Percentiles rank a stretch among this genome's conserved stretches.
These are phyloP conservation scores for Melastoma candidum DNA, from an alignment of 441 rosid genomes.

Conservation along the genomic window DNA sequence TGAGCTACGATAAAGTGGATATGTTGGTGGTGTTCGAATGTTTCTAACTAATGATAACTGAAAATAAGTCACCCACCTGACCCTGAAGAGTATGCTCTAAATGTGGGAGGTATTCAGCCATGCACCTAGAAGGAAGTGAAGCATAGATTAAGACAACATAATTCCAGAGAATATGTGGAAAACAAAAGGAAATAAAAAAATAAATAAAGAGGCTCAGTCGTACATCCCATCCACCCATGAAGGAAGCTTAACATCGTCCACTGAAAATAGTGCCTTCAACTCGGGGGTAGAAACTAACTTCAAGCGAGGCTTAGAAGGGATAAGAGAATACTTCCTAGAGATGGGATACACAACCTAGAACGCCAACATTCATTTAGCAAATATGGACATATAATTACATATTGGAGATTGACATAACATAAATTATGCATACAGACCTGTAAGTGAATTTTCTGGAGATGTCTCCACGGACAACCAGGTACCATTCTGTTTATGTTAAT, in stretches of 20 bases:
- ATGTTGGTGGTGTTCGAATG: constrained; percentile 10
- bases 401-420: constrained; percentile 1
- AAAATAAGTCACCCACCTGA: constrained; percentile 42
- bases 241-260: constrained; percentile 91
- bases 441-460: constrained; percentile 73
- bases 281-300: constrained; percentile 64
- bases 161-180: background rate
- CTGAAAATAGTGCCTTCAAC: constrained; percentile 50
- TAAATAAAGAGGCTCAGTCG: constrained; percentile 10
- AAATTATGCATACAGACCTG: constrained; percentile 39
- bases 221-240: constrained; percentile 91
- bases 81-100: constrained; percentile 74
- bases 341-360: constrained; percentile 70
- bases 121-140: constrained; percentile 50
- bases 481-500: constrained; percentile 73
- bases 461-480: constrained; percentile 78
- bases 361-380: constrained; percentile 11
- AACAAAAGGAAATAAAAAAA: constrained; percentile 1
- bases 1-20: constrained; percentile 3
- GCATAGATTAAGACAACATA: constrained; percentile 1
- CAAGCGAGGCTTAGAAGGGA: constrained; percentile 77
- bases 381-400: background rate
- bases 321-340: constrained; percentile 52
- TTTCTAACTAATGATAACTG: constrained; percentile 6
- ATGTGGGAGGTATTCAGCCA: constrained; percentile 98